A percentile compares a stretch with the other conserved stretches of the same genome.
Evolutionary conservation across 75 land plant species (phyloP).

Genomic region (Selaginella moellendorffii): DNA sequence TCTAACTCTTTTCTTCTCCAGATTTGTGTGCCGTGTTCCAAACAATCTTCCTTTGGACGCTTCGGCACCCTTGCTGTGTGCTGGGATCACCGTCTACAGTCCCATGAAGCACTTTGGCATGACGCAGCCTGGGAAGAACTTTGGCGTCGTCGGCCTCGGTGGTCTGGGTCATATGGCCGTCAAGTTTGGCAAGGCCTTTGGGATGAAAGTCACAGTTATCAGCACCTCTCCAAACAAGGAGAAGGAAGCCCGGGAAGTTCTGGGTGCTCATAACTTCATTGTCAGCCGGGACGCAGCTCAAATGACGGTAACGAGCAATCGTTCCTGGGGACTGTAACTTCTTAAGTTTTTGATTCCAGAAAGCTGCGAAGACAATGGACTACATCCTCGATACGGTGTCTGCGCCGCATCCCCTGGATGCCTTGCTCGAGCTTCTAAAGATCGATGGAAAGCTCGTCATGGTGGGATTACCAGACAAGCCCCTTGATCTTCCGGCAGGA

Average conservation of each 20-base stretch:
- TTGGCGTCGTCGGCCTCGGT: conserved; percentile 45
- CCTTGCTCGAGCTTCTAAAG: conserved; percentile 23
- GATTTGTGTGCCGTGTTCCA: conserved; percentile 27
- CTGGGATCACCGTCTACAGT: conserved; percentile 58
- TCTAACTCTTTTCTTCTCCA: neutral
- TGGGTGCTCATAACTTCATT: conserved; percentile 33
- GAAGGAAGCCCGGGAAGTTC: conserved; percentile 25
- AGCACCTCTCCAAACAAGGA: conserved; percentile 33
- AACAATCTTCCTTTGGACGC: conserved; percentile 38
- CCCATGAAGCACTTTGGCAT: conserved; percentile 40
- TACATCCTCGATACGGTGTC: conserved; percentile 62
- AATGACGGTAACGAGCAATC: conserved; percentile 28
- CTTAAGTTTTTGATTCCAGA: conserved; percentile 2
- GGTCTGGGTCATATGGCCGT: conserved; percentile 47
- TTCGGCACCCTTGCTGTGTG: conserved; percentile 63
- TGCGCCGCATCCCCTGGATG: conserved; percentile 15
- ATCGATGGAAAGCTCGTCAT: conserved; percentile 28
- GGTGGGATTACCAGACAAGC: conserved; percentile 35
- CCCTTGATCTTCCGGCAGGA: conserved; percentile 22
- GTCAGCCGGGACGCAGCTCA: conserved; percentile 27
- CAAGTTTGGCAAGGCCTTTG: conserved; percentile 44
- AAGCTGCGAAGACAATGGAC: conserved; percentile 31
- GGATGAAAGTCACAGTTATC: conserved; percentile 35
- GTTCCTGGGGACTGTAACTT: neutral
- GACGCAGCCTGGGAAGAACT: conserved; percentile 11